Evolutionary conservation across 495 filamentous ascomycete genomes (phyloP).

Genomic region (Oidiodendron maius): DNA sequence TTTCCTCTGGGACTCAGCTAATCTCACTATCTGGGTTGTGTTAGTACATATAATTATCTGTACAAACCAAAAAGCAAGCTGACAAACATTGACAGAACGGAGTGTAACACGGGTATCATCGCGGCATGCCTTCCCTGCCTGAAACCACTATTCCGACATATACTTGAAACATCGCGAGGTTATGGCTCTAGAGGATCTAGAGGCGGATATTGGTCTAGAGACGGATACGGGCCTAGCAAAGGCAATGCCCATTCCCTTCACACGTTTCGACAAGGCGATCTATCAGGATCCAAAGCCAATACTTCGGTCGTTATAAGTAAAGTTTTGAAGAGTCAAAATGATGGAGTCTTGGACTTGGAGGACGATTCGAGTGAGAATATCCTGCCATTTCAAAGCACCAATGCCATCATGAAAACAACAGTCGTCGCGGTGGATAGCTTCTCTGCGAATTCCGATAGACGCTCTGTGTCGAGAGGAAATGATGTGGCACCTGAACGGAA

Average conservation of each 20-base stretch:
- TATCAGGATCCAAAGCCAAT: background rate
- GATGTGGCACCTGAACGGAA: constrained; percentile 3
- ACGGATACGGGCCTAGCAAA: constrained; percentile 1
- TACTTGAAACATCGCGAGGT: background rate
- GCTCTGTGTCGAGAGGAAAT: constrained; percentile 3
- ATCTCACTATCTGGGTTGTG: constrained; percentile 22
- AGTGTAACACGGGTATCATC: constrained; percentile 30
- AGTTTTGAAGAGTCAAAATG: background rate
- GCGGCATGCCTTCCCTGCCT: constrained; percentile 38
- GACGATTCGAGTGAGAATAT: constrained; percentile 1
- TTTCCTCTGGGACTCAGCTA: constrained; percentile 11
- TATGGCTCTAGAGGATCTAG: no score
- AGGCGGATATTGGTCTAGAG: background rate
- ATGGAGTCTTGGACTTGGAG: background rate
- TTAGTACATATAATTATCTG: background rate
- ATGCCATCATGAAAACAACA: background rate
- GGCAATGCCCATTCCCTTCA: constrained; percentile 3
- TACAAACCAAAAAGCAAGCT: background rate
- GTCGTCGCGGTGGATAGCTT: background rate
- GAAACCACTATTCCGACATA: constrained; percentile 31
- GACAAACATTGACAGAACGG: constrained; percentile 9
- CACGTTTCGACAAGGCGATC: background rate
- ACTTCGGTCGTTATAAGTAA: constrained; percentile 1
- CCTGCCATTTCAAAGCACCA: constrained; percentile 2
- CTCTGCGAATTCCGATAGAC: background rate